phyloP scores from a whole-genome alignment of 192 early-diverging fungal species.

The Coemansia sp. region DNA sequence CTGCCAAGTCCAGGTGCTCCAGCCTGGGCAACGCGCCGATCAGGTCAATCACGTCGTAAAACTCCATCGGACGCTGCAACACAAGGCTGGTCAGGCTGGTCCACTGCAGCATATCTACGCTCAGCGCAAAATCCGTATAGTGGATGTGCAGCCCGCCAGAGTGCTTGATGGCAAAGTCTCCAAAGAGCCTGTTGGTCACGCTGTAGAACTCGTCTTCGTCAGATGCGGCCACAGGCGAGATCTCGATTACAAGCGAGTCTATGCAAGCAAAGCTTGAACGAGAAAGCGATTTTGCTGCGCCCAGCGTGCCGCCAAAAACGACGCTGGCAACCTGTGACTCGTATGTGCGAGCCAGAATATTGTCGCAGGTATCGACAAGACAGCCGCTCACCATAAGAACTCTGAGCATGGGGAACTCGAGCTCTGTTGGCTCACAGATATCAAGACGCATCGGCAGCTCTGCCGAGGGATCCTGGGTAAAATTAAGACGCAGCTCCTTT shows the following conservation, averaged over 20 bases:
- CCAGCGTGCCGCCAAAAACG: neutral
- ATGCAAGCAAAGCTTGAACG: neutral
- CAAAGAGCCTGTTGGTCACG: neutral
- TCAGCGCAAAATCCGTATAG: neutral
- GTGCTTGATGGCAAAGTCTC: neutral
- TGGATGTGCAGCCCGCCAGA: neutral
- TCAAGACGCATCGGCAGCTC: neutral
- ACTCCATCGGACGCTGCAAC: neutral
- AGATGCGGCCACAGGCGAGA: neutral
- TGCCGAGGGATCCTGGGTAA: neutral
- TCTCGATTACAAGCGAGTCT: neutral
- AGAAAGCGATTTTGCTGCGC: neutral
- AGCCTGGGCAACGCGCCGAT: neutral
- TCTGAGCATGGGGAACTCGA: neutral
- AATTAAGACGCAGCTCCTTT: neutral
- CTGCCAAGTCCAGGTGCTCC: neutral
- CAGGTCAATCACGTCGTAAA: neutral
- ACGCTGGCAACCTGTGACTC: neutral
- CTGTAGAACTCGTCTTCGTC: constrained; percentile 1
- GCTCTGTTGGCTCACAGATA: neutral
- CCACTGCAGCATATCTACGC: neutral
- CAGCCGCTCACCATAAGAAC: neutral
- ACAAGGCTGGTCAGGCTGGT: neutral
- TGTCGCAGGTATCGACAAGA: neutral
- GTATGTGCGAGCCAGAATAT: neutral